Evolutionary conservation across 768 basidiomycete genomes (phyloP), one percentile per base, ranked within the genome.

Genomic region (Hydnomerulius pinastri): DNA sequence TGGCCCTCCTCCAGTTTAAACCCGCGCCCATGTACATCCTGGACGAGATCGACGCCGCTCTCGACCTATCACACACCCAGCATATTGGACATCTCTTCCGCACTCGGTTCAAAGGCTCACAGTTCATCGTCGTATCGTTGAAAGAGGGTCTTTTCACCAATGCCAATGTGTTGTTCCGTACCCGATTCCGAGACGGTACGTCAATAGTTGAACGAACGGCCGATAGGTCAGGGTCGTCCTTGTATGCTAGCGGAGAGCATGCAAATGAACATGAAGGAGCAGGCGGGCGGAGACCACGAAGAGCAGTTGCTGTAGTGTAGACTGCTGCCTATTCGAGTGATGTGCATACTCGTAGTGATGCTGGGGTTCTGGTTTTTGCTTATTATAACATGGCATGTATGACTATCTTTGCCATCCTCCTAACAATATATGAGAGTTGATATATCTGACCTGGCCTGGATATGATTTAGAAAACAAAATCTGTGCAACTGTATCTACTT

Each of bases 1-100:
- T 99, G 94, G 90, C 97, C 0, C 82, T 99, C 15, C 83, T 98
- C n/a, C 94, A 98, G 67, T 98, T 98, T 80, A 98, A 98, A 64
- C 95, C 96, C 7, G 95, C 96, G 13, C 96, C 94, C 2, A 94
- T 98, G 92, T 98, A 98, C 70, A 99, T 99, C 65, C 81, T 99
- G 8, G 97, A 99, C 71, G 97, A 99, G 71, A 96, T 99, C 55
- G 97, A 98, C 68, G 95, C 97, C 0, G 96, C 96, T 7, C 80
- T 98, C 23, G 97, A 99, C 71, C 74, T 98, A 11, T 95, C 92
- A 24, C 93, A 96, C 59, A 96, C 92, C 2, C 94, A 98, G 62
- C 92, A 99, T 69, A 98, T 99, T 52, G 97, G 96, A 25, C 92
- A 93, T 57, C 82, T 98, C n/a, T 98, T 99, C 83, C 82, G 89